Percentiles rank a stretch among this genome's conserved stretches.
Conservation (phyloP, 768 basidiomycete species). For the Rubroboletus satanas region DNA sequence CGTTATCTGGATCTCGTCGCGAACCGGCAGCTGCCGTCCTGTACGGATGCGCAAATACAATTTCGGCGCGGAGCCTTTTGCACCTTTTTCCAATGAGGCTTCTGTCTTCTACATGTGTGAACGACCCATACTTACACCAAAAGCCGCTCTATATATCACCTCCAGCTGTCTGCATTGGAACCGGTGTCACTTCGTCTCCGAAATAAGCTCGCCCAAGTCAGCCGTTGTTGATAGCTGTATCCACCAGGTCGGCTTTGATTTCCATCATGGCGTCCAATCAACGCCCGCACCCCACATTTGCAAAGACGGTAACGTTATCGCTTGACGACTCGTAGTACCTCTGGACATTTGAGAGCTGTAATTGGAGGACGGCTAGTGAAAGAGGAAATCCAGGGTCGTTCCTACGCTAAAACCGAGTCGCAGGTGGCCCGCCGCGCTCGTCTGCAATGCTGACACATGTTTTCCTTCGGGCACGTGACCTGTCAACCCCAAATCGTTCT, state of each 20-base stretch:
- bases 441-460: neutral
- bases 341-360: neutral
- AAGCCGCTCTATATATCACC: slow-evolving; percentile 13
- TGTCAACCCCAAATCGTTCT: slow-evolving; percentile 2
- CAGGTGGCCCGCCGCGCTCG: neutral
- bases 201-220: neutral
- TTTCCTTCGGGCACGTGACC: slow-evolving; percentile 27
- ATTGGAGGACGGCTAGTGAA: neutral
- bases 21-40: slow-evolving; percentile 28
- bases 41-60: slow-evolving; percentile 25
- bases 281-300: slow-evolving; percentile 1
- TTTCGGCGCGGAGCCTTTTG: slow-evolving; percentile 33
- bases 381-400: neutral
- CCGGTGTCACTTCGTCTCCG: neutral
- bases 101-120: slow-evolving; percentile 17
- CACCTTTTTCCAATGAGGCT: slow-evolving; percentile 7
- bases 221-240: neutral
- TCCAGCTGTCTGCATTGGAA: slow-evolving; percentile 2
- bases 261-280: slow-evolving; percentile 12
- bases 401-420: neutral
- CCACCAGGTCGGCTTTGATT: neutral
- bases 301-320: neutral
- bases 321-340: neutral
- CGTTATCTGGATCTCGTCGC: slow-evolving; percentile 31
- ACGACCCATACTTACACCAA: slow-evolving; percentile 9